These are phyloP conservation scores for Brassica incana DNA, from an alignment of 345 rosid genomes.

Conservation along the genomic window DNA sequence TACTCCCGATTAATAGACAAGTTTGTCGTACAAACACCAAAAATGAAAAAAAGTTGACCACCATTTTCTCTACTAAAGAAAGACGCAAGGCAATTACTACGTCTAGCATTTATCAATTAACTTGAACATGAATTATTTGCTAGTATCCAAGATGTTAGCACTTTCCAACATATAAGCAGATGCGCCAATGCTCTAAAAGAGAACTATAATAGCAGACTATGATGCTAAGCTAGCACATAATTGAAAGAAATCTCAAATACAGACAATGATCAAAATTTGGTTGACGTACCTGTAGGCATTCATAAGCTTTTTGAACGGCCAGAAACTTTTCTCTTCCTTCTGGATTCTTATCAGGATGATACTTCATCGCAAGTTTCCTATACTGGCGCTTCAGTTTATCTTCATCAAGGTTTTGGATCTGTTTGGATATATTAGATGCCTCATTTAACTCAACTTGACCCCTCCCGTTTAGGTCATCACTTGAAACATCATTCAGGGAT, in stretches of 20 bases:
- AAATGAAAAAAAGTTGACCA: not conserved
- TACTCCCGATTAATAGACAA: slow-evolving; percentile 2
- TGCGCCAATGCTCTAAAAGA: slow-evolving; percentile 21
- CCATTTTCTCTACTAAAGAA: not conserved
- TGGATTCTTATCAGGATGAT: slow-evolving; percentile 99
- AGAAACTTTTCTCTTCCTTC: slow-evolving; percentile 98
- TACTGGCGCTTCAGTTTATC: slow-evolving; percentile 99
- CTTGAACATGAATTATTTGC: slow-evolving; percentile 5
- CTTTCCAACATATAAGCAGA: slow-evolving; percentile 4
- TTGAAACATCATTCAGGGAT: slow-evolving; percentile 71
- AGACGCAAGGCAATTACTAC: slow-evolving; percentile 10
- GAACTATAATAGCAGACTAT: not conserved
- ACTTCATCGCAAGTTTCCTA: slow-evolving; percentile 98
- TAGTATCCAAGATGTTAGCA: slow-evolving; percentile 1
- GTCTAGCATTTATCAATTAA: slow-evolving; percentile 22
- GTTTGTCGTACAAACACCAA: slow-evolving; percentile 3
- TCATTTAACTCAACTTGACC: slow-evolving; percentile 52
- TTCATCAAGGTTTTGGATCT: slow-evolving; percentile 96
- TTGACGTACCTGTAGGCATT: slow-evolving; percentile 83
- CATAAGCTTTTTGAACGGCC: slow-evolving; percentile 98
- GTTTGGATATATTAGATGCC: slow-evolving; percentile 64
- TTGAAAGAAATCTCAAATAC: slow-evolving; percentile 8
- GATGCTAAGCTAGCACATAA: slow-evolving; percentile 2
- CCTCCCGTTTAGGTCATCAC: slow-evolving; percentile 46
- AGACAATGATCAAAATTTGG: slow-evolving; percentile 3